Conservation (phyloP, 495 filamentous ascomycete species). For the Trichocladium uniseriatum region DNA sequence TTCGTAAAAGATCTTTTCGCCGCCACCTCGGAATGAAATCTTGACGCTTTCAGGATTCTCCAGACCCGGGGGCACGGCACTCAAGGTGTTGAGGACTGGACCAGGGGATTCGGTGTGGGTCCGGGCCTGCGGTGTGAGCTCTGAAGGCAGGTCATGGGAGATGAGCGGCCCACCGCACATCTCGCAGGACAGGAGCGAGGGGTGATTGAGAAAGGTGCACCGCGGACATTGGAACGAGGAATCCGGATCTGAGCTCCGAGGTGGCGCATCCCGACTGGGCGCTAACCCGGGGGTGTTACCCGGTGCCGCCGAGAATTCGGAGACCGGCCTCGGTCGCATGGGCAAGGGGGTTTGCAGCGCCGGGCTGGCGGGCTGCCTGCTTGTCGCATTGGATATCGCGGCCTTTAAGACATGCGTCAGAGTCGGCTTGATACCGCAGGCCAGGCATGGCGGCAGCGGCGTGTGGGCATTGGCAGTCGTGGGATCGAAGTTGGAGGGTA, state of each 20-base stretch:
- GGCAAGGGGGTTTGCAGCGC: constrained; percentile 24
- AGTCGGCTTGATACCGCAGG: constrained; percentile 89
- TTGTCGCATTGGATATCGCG: constrained; percentile 58
- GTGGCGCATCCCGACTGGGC: neutral
- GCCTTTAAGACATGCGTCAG: constrained; percentile 76
- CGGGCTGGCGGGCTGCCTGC: constrained; percentile 31
- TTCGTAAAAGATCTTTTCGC: constrained; percentile 84
- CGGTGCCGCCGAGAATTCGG: constrained; percentile 10
- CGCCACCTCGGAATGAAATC: constrained; percentile 81
- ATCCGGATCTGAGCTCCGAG: constrained; percentile 22
- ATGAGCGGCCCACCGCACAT: constrained; percentile 77
- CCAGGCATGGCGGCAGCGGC: constrained; percentile 74
- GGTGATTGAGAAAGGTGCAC: constrained; percentile 92
- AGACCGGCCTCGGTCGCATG: constrained; percentile 15
- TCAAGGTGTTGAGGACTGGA: constrained; percentile 44
- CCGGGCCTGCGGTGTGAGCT: constrained; percentile 35
- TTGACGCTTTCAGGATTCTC: constrained; percentile 72
- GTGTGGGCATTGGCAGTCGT: constrained; percentile 63
- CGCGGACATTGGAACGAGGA: constrained; percentile 63
- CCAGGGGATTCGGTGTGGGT: constrained; percentile 63
- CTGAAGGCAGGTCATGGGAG: constrained; percentile 43
- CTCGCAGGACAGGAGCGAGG: constrained; percentile 76
- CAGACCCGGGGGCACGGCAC: constrained; percentile 30
- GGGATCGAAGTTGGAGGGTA: constrained; percentile 87
- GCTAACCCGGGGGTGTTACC: neutral